Conservation (phyloP, 768 basidiomycete genomes). For the Lentinula sp. region DNA sequence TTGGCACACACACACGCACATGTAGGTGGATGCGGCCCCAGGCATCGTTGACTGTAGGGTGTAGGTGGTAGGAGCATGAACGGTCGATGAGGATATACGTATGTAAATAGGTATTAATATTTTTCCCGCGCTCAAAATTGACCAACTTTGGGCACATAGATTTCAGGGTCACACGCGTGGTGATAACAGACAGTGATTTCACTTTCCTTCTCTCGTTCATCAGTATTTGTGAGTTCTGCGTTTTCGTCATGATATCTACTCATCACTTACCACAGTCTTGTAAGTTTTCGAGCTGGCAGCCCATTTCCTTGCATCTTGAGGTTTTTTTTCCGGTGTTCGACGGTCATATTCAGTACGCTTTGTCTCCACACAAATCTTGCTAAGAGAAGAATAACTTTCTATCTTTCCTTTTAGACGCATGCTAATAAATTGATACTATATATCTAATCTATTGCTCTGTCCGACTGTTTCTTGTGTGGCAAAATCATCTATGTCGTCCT, state of each 20-base stretch:
- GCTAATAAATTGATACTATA: constrained; percentile 2
- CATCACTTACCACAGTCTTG: background rate
- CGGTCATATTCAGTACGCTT: background rate
- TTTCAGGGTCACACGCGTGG: background rate
- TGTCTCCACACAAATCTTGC: background rate
- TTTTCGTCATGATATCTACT: background rate
- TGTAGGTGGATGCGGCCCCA: too few relatives aligned
- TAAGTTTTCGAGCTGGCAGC: background rate
- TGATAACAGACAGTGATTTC: background rate
- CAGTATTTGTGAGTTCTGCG: background rate
- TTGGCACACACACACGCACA: too few relatives aligned
- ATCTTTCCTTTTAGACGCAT: background rate
- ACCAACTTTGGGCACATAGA: background rate
- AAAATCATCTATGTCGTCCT: background rate
- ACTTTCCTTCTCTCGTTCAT: background rate
- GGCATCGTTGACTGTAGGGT: too few relatives aligned
- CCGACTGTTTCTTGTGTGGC: background rate
- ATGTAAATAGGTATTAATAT: too few relatives aligned
- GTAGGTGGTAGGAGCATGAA: too few relatives aligned
- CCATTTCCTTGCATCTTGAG: background rate
- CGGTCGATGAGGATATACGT: too few relatives aligned
- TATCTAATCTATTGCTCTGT: background rate
- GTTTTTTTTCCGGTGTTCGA: background rate
- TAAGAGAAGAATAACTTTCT: background rate
- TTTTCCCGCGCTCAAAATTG: background rate